These are phyloP conservation scores for Hyphodiscus sp. DNA, from an alignment of 2,329 filamentous ascomycete species.

Conservation along the genomic window DNA sequence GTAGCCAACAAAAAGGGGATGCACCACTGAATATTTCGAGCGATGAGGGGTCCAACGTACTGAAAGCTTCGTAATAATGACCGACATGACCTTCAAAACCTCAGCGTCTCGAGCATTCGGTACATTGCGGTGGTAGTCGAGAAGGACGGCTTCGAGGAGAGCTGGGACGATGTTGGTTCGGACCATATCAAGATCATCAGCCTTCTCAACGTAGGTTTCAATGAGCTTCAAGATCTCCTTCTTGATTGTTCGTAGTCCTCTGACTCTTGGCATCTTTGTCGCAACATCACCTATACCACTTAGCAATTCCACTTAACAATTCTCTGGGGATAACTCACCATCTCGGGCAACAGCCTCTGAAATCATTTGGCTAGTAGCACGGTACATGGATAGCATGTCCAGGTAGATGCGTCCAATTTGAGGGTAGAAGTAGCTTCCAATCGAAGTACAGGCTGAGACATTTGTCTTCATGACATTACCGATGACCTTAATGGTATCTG, in stretches of 20 bases:
- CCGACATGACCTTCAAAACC: constrained; percentile 95
- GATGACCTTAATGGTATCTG: constrained; percentile 95
- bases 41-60: constrained; percentile 58
- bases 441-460: constrained; percentile 94
- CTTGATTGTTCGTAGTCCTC: constrained; percentile 94
- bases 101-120: constrained; percentile 93
- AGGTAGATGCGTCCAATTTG: constrained; percentile 97
- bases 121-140: constrained; percentile 97
- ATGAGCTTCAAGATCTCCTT: constrained; percentile 99
- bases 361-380: constrained; percentile 91
- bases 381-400: constrained; percentile 99
- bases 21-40: constrained; percentile 41
- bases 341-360: constrained; percentile 85
- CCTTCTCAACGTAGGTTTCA: constrained; percentile 96
- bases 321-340: constrained; percentile 43
- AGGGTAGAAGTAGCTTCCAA: constrained; percentile 95
- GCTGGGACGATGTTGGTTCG: constrained; percentile 93
- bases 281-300: constrained; percentile 68
- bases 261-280: constrained; percentile 94
- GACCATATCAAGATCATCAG: constrained; percentile 90
- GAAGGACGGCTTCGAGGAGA: constrained; percentile 83
- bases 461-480: constrained; percentile 99
- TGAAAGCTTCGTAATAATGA: constrained; percentile 92
- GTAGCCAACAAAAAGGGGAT: constrained; percentile 20
- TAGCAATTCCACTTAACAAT: constrained; percentile 21